These are phyloP conservation scores for Fusarium albosuccineum DNA, from an alignment of 2,329 filamentous ascomycete genomes.

Conservation along the genomic window DNA sequence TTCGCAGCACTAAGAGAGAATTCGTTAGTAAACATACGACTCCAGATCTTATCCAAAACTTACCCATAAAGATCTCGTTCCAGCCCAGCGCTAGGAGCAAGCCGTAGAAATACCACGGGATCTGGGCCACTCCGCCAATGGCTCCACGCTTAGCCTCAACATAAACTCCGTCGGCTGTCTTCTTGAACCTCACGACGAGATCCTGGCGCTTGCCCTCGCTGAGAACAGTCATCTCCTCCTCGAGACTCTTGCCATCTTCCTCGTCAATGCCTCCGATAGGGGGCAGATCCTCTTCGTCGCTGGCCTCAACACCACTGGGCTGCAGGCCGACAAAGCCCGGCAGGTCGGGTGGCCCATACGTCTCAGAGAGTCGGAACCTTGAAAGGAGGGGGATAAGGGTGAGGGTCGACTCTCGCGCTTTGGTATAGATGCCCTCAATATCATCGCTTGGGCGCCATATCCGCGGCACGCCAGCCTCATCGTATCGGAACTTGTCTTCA, in stretches of 20 bases:
- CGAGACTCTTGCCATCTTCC: constrained; percentile 91
- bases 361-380: constrained; percentile 82
- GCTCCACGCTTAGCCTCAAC: constrained; percentile 98
- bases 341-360: constrained; percentile 83
- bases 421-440: constrained; percentile 95
- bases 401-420: constrained; percentile 91
- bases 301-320: constrained; percentile 78
- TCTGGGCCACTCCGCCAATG: constrained; percentile 93
- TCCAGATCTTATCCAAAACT: constrained; percentile 51
- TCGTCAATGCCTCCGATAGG: constrained; percentile 96
- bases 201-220: constrained; percentile 92
- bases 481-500: constrained; percentile 98
- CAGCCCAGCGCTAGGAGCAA: constrained; percentile 92
- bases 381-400: constrained; percentile 90
- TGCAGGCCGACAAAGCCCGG: constrained; percentile 85
- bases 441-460: constrained; percentile 98
- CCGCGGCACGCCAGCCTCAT: constrained; percentile 91
- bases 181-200: constrained; percentile 95
- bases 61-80: constrained; percentile 97
- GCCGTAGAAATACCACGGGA: constrained; percentile 95
- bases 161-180: constrained; percentile 96
- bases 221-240: constrained; percentile 97
- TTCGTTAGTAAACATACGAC: constrained; percentile 22
- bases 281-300: constrained; percentile 89
- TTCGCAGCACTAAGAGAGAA: constrained; percentile 79